A percentile compares a stretch with the other conserved stretches of the same genome.
Conservation (phyloP, 1,284 basidiomycete genomes). For the Coniophora puteana region DNA sequence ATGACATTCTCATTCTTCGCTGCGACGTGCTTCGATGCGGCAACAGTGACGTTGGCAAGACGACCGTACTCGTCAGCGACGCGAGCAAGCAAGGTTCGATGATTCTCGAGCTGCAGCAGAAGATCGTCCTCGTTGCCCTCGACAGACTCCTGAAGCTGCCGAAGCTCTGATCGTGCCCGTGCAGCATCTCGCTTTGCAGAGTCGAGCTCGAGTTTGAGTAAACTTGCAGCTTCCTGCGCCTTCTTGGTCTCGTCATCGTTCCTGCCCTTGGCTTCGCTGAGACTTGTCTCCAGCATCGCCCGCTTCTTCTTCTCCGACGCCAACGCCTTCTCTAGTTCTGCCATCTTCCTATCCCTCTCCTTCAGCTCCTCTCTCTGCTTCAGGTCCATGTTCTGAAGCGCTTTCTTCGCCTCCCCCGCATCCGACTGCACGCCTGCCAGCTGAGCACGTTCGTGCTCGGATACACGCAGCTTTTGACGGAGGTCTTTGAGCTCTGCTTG, state of each 20-base stretch:
- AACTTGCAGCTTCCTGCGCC: conserved; percentile 29
- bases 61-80: conserved; percentile 58
- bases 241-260: conserved; percentile 38
- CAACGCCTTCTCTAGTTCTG: conserved; percentile 52
- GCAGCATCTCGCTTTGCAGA: conserved; percentile 16
- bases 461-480: conserved; percentile 50
- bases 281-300: conserved; percentile 40
- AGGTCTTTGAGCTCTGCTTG: conserved; percentile 63
- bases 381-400: conserved; percentile 43
- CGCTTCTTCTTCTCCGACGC: conserved; percentile 46
- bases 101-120: conserved; percentile 46
- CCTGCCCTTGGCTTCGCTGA: conserved; percentile 40
- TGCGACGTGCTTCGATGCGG: conserved; percentile 33
- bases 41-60: conserved; percentile 49
- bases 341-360: conserved; percentile 50
- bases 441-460: conserved; percentile 57
- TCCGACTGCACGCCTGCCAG: conserved; percentile 50
- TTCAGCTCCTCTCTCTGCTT: conserved; percentile 49
- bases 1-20: conserved; percentile 40
- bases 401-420: conserved; percentile 47
- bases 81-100: conserved; percentile 38
- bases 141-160: conserved; percentile 21
- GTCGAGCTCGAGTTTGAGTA: conserved; percentile 34
- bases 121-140: conserved; percentile 40
- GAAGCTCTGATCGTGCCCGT: conserved; percentile 15